phyloP scores from a whole-genome alignment of 345 rosid species.

The Capsella bursapastoris region DNA sequence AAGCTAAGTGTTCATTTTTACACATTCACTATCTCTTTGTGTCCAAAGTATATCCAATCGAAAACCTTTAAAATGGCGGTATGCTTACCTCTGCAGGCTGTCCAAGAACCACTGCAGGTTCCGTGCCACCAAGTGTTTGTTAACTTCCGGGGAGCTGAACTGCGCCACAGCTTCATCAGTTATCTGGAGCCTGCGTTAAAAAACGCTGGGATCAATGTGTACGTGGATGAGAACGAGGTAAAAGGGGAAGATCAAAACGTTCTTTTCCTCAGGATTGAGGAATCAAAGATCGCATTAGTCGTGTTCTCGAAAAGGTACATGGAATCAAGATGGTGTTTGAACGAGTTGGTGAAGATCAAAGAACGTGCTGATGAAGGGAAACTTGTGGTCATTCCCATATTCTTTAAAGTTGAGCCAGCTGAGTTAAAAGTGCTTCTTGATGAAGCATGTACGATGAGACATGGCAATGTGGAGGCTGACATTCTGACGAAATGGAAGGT shows the following conservation, averaged over 20 bases:
- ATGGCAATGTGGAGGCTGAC: slow-evolving; percentile 5
- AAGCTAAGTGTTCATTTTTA: slow-evolving; percentile 8
- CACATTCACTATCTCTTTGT: slow-evolving; percentile 9
- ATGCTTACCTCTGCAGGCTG: not conserved
- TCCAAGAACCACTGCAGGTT: slow-evolving; percentile 12
- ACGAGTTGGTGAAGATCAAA: slow-evolving; percentile 28
- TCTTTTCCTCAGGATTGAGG: slow-evolving; percentile 22
- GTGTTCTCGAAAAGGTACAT: slow-evolving; percentile 24
- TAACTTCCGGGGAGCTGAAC: slow-evolving; percentile 39
- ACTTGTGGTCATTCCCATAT: slow-evolving; percentile 32
- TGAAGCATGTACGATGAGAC: not conserved
- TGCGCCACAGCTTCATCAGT: slow-evolving; percentile 23
- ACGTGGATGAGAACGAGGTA: slow-evolving; percentile 19
- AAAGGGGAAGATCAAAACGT: not conserved
- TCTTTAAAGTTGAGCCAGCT: slow-evolving; percentile 20
- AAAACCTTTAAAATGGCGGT: slow-evolving; percentile 4
- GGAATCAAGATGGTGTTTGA: slow-evolving; percentile 22
- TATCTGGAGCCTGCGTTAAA: not conserved
- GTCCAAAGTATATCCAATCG: slow-evolving; percentile 14
- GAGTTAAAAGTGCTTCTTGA: not conserved
- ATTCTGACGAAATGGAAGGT: slow-evolving; percentile 3
- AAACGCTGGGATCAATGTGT: slow-evolving; percentile 18
- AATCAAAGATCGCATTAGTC: slow-evolving; percentile 23
- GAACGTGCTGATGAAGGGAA: not conserved
- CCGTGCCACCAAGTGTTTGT: slow-evolving; percentile 35